Percentiles rank a stretch among this genome's conserved stretches.
Conservation (phyloP, 495 filamentous ascomycete genomes). For the Penicillium roqueforti region DNA sequence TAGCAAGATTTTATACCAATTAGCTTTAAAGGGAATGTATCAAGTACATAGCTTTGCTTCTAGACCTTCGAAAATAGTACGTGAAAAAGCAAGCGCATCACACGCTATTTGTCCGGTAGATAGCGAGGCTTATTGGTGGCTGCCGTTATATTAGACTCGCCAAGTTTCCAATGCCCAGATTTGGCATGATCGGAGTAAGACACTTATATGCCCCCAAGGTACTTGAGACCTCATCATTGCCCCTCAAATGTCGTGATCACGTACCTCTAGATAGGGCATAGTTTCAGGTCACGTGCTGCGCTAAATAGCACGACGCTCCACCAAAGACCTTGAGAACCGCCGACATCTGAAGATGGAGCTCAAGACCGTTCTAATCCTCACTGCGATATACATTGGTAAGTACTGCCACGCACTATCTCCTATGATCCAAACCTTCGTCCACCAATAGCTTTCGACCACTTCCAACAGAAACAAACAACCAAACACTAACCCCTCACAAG, state of each 20-base stretch:
- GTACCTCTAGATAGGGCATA: slow-evolving; percentile 2
- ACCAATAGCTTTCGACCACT: no score
- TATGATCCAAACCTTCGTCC: not conserved
- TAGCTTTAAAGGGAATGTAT: not conserved
- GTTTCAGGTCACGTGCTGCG: slow-evolving; percentile 1
- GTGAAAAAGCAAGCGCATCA: not conserved
- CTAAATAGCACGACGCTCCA: slow-evolving; percentile 1
- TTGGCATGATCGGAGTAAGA: not conserved
- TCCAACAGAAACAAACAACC: not conserved
- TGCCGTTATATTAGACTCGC: not conserved
- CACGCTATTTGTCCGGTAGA: not conserved
- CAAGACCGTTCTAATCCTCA: slow-evolving; percentile 20
- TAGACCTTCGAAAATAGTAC: not conserved
- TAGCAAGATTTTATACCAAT: not conserved
- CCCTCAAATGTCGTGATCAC: not conserved
- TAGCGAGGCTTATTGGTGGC: not conserved
- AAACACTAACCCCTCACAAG: slow-evolving; percentile 17
- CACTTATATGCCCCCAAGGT: no score
- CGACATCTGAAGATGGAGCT: slow-evolving; percentile 18
- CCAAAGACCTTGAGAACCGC: not conserved
- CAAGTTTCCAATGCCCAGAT: not conserved
- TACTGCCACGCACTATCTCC: no score
- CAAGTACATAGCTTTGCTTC: not conserved
- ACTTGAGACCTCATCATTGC: not conserved
- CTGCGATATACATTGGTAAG: slow-evolving; percentile 22